Percentiles rank a stretch among this genome's conserved stretches.
Conservation (phyloP, 2,329 filamentous ascomycete genomes). For the Orbilia oligospora region DNA sequence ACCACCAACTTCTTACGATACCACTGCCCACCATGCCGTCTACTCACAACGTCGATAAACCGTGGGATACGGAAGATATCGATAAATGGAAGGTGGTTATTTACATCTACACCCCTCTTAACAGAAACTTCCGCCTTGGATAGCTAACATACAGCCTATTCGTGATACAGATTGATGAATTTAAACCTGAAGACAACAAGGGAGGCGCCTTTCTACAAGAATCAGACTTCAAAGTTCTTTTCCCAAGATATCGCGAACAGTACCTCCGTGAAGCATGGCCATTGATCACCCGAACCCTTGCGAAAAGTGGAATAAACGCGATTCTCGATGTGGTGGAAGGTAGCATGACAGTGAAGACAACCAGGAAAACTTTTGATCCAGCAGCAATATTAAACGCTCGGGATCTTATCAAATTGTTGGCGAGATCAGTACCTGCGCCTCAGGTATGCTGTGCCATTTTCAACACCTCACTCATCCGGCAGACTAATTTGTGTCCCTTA, state of each 20-base stretch:
- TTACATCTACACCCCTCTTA: background rate
- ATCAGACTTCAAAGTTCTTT: constrained; percentile 87
- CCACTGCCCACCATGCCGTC: constrained; percentile 77
- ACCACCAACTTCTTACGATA: constrained; percentile 61
- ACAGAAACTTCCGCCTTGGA: no score
- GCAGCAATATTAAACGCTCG: constrained; percentile 93
- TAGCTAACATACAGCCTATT: constrained; percentile 2
- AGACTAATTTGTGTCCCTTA: constrained; percentile 61
- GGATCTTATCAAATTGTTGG: constrained; percentile 92
- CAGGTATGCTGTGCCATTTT: constrained; percentile 69
- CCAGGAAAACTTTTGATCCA: constrained; percentile 89
- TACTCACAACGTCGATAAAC: constrained; percentile 89
- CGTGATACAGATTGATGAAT: constrained; percentile 77
- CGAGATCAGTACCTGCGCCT: constrained; percentile 90
- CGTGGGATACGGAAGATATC: constrained; percentile 96
- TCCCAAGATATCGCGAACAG: constrained; percentile 96
- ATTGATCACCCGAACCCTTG: constrained; percentile 85
- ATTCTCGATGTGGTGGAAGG: constrained; percentile 95
- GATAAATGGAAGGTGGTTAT: constrained; percentile 87
- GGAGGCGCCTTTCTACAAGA: constrained; percentile 92
- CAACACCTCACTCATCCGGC: background rate
- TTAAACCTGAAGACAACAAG: constrained; percentile 86
- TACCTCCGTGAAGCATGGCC: constrained; percentile 96
- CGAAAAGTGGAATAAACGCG: constrained; percentile 89
- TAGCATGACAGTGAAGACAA: constrained; percentile 96